Conservation (phyloP, 768 basidiomycete genomes). For the Trametes cubensis region DNA sequence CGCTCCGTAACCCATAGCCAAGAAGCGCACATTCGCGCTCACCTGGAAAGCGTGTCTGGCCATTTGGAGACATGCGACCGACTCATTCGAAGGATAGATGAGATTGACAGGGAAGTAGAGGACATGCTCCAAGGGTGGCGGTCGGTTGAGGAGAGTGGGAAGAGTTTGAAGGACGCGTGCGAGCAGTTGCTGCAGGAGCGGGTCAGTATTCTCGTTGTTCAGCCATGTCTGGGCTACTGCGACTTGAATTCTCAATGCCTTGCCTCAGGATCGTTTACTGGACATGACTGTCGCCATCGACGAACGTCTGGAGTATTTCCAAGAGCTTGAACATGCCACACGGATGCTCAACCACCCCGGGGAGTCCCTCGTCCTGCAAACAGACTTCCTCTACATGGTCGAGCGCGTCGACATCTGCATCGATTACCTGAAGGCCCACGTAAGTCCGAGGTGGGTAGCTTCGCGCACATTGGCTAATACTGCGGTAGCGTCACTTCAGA, state of each 20-base stretch:
- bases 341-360: constrained; percentile 94
- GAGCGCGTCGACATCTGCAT: constrained; percentile 94
- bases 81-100: constrained; percentile 70
- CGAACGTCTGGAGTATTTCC: constrained; percentile 85
- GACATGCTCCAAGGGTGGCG: constrained; percentile 85
- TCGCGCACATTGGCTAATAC: not conserved
- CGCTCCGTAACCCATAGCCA: constrained; percentile 90
- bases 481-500: constrained; percentile 75
- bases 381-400: constrained; percentile 95
- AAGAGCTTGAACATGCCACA: constrained; percentile 90
- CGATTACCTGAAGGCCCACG: constrained; percentile 84
- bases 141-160: constrained; percentile 91
- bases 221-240: too few relatives aligned
- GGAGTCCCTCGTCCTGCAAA: constrained; percentile 85
- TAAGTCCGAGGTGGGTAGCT: constrained; percentile 42
- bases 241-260: not conserved
- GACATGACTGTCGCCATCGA: constrained; percentile 83
- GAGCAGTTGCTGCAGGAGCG: constrained; percentile 88
- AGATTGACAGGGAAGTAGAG: constrained; percentile 72
- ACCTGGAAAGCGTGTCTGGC: constrained; percentile 73
- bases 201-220: constrained; percentile 47
- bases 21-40: constrained; percentile 87
- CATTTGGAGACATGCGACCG: constrained; percentile 80
- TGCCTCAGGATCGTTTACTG: constrained; percentile 69
- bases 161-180: constrained; percentile 87